Evolutionary conservation across 345 rosid species (phyloP).

Genomic region (Barbarea vulgaris): DNA sequence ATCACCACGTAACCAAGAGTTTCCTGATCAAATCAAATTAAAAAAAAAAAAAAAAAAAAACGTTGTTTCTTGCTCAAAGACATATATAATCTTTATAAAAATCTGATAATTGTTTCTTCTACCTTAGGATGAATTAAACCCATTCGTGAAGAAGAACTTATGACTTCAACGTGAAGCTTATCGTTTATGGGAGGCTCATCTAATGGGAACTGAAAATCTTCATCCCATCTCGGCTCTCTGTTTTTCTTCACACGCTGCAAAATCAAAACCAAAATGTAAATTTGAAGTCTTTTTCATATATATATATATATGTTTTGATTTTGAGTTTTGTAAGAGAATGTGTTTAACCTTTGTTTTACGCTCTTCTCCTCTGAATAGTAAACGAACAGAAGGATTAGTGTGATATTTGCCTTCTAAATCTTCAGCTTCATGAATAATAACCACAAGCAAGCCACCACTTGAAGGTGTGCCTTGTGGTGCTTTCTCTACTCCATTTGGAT

Average conservation of each 20-base stretch:
- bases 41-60: too few species aligned
- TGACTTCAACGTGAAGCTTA: slow-evolving; percentile 74
- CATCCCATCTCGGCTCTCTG: slow-evolving; percentile 96
- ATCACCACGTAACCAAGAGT: slow-evolving; percentile 66
- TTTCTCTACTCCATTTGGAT: slow-evolving; percentile 56
- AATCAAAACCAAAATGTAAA: background rate
- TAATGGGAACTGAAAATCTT: slow-evolving; percentile 76
- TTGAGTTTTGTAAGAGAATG: background rate
- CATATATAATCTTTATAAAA: background rate
- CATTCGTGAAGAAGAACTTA: slow-evolving; percentile 78
- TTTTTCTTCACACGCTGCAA: slow-evolving; percentile 74
- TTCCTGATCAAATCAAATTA: slow-evolving; percentile 53
- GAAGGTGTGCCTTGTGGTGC: slow-evolving; percentile 93
- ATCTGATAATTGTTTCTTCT: background rate
- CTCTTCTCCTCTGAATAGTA: slow-evolving; percentile 86
- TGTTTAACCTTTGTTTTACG: slow-evolving; percentile 70
- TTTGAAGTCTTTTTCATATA: background rate
- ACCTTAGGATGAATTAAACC: slow-evolving; percentile 89
- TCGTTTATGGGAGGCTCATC: slow-evolving; percentile 84
- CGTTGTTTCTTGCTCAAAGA: background rate
- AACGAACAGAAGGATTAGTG: slow-evolving; percentile 78
- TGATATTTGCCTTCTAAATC: slow-evolving; percentile 94
- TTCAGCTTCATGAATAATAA: slow-evolving; percentile 89
- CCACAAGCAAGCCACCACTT: slow-evolving; percentile 83
- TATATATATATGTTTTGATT: background rate